Conservation (phyloP, 768 basidiomycete genomes). For the Chalciporus piperatus region DNA sequence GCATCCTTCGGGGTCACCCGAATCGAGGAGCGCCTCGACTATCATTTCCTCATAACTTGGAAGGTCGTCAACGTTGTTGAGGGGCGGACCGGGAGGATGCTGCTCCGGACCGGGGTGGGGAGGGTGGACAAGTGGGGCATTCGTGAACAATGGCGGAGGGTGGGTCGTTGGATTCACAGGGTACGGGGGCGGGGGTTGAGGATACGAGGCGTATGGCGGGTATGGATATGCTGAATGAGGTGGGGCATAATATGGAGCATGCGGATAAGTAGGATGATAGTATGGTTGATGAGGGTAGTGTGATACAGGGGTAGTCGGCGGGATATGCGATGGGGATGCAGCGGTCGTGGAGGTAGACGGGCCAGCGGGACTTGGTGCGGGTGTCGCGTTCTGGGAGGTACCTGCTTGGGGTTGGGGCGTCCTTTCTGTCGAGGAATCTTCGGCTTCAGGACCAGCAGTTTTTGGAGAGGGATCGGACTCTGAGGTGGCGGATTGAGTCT, state of each 20-base stretch:
- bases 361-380: slow-evolving; percentile 25
- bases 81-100: slow-evolving; percentile 19
- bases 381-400: slow-evolving; percentile 16
- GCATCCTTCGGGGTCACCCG: slow-evolving; percentile 68
- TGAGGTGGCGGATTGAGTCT: slow-evolving; percentile 4
- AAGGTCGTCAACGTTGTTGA: slow-evolving; percentile 46
- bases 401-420: slow-evolving; percentile 15
- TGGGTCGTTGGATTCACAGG: slow-evolving; percentile 27
- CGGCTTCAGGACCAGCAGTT: slow-evolving; percentile 12
- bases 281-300: slow-evolving; percentile 57
- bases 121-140: slow-evolving; percentile 33
- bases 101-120: slow-evolving; percentile 32
- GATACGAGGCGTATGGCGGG: slow-evolving; percentile 32
- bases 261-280: slow-evolving; percentile 59
- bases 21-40: slow-evolving; percentile 69
- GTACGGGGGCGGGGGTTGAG: slow-evolving; percentile 33
- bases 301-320: slow-evolving; percentile 25
- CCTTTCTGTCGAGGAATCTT: slow-evolving; percentile 15
- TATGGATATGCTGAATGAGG: slow-evolving; percentile 38
- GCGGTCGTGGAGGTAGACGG: slow-evolving; percentile 14
- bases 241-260: slow-evolving; percentile 61
- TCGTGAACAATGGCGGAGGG: slow-evolving; percentile 34
- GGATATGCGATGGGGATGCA: slow-evolving; percentile 17
- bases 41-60: slow-evolving; percentile 94
- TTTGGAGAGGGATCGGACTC: slow-evolving; percentile 8